phyloP scores from a whole-genome alignment of 2,329 filamentous ascomycete genomes.

The Monosporascus cannonballus region DNA sequence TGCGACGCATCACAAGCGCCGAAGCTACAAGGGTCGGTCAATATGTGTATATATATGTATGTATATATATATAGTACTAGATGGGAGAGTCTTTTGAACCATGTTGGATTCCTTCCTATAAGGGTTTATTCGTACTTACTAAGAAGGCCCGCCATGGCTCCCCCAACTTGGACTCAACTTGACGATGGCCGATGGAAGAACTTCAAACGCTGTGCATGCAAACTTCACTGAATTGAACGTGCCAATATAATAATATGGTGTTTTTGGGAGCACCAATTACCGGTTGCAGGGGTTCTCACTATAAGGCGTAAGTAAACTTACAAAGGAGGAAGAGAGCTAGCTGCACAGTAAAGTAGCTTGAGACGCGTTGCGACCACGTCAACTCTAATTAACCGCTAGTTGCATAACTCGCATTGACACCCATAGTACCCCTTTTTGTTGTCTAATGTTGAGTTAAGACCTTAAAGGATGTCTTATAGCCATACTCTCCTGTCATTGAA shows the following conservation, averaged over 20 bases:
- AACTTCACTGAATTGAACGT: no score
- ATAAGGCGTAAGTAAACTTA: no score
- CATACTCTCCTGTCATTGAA: no score
- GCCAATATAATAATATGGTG: no score
- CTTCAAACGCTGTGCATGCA: background rate
- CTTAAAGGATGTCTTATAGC: no score
- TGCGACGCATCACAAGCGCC: constrained; percentile 65
- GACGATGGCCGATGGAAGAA: background rate
- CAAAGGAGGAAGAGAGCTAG: background rate
- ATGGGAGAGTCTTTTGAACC: background rate
- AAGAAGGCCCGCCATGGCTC: background rate
- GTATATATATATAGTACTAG: background rate
- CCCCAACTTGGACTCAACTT: background rate
- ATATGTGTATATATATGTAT: background rate
- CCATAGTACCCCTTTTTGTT: background rate
- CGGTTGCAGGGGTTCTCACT: background rate
- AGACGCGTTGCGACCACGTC: constrained; percentile 1
- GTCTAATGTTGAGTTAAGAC: no score
- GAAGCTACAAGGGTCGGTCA: constrained; percentile 39
- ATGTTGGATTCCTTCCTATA: no score
- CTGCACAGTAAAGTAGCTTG: no score
- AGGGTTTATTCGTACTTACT: background rate
- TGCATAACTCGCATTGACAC: constrained; percentile 6
- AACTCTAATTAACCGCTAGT: constrained; percentile 10
- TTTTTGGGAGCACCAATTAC: background rate